phyloP scores from a whole-genome alignment of 1,139 yeast genomes.

The Pichia sp. region DNA sequence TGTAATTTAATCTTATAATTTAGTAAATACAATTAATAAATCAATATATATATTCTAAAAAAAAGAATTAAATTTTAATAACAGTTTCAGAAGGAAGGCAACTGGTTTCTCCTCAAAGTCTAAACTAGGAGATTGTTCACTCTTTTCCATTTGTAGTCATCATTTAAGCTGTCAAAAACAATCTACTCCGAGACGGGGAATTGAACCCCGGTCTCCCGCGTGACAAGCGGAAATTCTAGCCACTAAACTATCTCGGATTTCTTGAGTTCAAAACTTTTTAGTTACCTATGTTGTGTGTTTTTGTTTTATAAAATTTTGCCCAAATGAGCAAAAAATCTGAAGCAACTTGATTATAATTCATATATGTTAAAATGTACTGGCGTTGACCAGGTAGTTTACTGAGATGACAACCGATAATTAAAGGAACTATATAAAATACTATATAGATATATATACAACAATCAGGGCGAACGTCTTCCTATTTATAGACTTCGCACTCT shows the following conservation, averaged over 20 bases:
- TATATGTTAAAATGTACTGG: too few relatives aligned
- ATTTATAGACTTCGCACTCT: too few relatives aligned
- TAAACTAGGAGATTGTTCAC: constrained; percentile 29
- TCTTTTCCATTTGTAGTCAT: constrained; percentile 21
- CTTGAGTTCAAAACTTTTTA: not conserved
- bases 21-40: not conserved
- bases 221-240: constrained; percentile 24
- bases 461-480: too few relatives aligned
- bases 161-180: constrained; percentile 15
- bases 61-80: constrained; percentile 3
- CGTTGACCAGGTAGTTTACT: too few relatives aligned
- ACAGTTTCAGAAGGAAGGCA: constrained; percentile 14
- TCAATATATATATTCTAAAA: not conserved
- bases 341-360: too few relatives aligned
- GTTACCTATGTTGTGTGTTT: too few relatives aligned
- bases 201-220: constrained; percentile 26
- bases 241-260: constrained; percentile 22
- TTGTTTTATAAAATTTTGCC: too few relatives aligned
- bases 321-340: too few relatives aligned
- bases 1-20: too few relatives aligned
- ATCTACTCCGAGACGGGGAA: constrained; percentile 22
- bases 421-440: too few relatives aligned
- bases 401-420: too few relatives aligned
- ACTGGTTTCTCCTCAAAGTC: constrained; percentile 21
- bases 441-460: too few relatives aligned